Evolutionary conservation across 1,284 basidiomycete genomes (phyloP), one percentile per base, ranked within the genome.

Genomic region (Mycosarcoma maydis): DNA sequence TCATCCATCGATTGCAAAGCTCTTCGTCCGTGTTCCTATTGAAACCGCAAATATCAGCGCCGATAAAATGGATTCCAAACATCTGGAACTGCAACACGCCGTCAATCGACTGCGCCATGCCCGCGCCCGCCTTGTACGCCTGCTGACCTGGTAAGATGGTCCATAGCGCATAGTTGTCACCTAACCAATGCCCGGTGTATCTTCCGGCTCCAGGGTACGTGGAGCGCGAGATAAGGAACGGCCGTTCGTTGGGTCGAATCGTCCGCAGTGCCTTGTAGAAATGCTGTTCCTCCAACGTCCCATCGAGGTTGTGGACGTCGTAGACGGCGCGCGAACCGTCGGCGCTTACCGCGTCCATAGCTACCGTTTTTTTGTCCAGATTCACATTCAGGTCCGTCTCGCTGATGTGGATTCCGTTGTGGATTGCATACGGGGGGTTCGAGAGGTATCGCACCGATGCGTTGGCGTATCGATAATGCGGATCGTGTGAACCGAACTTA

Each of bases 61-160:
- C 75, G 17, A 72, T 57, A 29, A 73, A 43, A 19, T 65, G 65
- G 29, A 76, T 73, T 6, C 73, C 73, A 30, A 73, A 76, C 41
- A 90, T 83, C 82, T 90, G 89, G 85, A 90, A 90, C 77, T 90
- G 89, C 11, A 91, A 83, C 34, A 89, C 83, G 6, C 89, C 90
- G 80, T 89, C 86, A 67, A 88, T 87, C 37, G 82, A 86, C 67
- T 85, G 80, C 39, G 85, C 82, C 83, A 88, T 65, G 3, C 68
- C 68, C 6, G 61, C 61, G 3, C 67, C 67, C 4, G 67, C 60
- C 36, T 59, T 59, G 47, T 65, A 70, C 29, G 67, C 59, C 13
- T 70, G 51, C 22, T 49, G 11, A 16, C 60, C 60, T 26, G 67
- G 60, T 1, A 70, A 30, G 83, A 82, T 88, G 89, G 43, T 86